phyloP scores from a whole-genome alignment of 345 rosid genomes.

The Ceriops tagal region DNA sequence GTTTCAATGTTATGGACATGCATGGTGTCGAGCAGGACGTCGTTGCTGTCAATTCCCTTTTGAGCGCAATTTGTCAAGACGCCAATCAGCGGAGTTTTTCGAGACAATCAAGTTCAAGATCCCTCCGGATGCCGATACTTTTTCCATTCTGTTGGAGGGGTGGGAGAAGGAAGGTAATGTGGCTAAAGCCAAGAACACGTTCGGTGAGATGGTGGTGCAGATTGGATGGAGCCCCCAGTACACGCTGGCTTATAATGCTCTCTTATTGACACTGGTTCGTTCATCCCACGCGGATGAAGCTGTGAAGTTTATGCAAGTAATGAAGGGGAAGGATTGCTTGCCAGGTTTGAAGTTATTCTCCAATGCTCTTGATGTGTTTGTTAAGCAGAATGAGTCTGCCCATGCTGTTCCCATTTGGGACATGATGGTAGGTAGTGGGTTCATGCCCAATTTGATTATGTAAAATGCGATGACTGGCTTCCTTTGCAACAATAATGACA shows the following conservation, averaged over 20 bases:
- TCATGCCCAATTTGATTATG: slow-evolving; percentile 46
- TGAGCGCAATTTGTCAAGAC: slow-evolving; percentile 43
- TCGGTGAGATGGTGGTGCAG: slow-evolving; percentile 44
- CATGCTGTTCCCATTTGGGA: slow-evolving; percentile 39
- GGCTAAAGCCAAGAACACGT: slow-evolving; percentile 42
- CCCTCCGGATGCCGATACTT: slow-evolving; percentile 46
- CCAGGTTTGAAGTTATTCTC: slow-evolving; percentile 53
- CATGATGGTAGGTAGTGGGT: slow-evolving; percentile 35
- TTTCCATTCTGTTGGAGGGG: slow-evolving; percentile 51
- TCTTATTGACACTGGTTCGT: slow-evolving; percentile 38
- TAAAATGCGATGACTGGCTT: slow-evolving; percentile 45
- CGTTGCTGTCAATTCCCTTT: slow-evolving; percentile 43
- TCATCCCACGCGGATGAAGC: slow-evolving; percentile 34
- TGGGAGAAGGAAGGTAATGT: slow-evolving; percentile 58
- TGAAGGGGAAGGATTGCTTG: slow-evolving; percentile 46
- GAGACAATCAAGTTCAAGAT: slow-evolving; percentile 36
- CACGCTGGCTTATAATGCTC: slow-evolving; percentile 35
- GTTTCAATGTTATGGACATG: slow-evolving; percentile 52
- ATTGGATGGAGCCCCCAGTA: slow-evolving; percentile 40
- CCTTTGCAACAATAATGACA: slow-evolving; percentile 40
- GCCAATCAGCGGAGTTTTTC: slow-evolving; percentile 39
- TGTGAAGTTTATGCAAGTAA: slow-evolving; percentile 37
- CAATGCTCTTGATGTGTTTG: slow-evolving; percentile 42
- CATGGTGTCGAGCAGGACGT: slow-evolving; percentile 46
- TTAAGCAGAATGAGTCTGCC: slow-evolving; percentile 31